Conservation (phyloP, 2,329 filamentous ascomycete species). For the Cladobotryum mycophilum region DNA sequence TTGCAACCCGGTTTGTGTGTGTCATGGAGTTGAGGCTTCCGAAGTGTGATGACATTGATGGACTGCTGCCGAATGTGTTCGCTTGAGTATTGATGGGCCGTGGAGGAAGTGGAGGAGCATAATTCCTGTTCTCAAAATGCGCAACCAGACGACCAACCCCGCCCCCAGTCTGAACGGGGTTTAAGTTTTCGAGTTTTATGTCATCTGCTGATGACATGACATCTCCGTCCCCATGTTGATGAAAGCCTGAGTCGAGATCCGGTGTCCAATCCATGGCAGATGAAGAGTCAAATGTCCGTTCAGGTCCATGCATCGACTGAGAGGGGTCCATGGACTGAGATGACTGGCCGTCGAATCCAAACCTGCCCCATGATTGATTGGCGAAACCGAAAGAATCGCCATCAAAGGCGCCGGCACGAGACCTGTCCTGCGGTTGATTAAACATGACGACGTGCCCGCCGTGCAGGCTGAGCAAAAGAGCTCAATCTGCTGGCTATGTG, state of each 20-base stretch:
- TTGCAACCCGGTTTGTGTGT: conserved; percentile 24
- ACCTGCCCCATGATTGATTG: conserved; percentile 8
- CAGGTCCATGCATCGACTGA: conserved; percentile 20
- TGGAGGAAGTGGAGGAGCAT: conserved; percentile 30
- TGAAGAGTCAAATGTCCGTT: conserved; percentile 21
- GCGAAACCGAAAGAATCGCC: conserved; percentile 25
- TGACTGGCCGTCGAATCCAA: conserved; percentile 16
- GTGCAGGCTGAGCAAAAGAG: conserved; percentile 25
- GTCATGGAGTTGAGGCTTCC: conserved; percentile 21
- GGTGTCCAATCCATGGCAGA: conserved; percentile 35
- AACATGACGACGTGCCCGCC: conserved; percentile 32
- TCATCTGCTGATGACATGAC: conserved; percentile 14
- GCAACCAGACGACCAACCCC: conserved; percentile 33
- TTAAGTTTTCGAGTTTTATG: conserved; percentile 24
- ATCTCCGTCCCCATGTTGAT: conserved; percentile 17
- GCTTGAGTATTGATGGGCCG: conserved; percentile 25
- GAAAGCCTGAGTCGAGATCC: conserved; percentile 23
- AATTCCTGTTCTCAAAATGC: conserved; percentile 35
- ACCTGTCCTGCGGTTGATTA: conserved; percentile 27
- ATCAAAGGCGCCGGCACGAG: conserved; percentile 25
- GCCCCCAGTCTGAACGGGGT: conserved; percentile 17
- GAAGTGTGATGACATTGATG: conserved; percentile 26
- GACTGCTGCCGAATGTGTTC: conserved; percentile 21
- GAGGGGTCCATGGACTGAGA: conserved; percentile 18
- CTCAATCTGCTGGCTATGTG: conserved; percentile 28